Base-by-base conservation (phyloP, 352 stramenopile species). In the Phytophthora brassicae region DNA sequence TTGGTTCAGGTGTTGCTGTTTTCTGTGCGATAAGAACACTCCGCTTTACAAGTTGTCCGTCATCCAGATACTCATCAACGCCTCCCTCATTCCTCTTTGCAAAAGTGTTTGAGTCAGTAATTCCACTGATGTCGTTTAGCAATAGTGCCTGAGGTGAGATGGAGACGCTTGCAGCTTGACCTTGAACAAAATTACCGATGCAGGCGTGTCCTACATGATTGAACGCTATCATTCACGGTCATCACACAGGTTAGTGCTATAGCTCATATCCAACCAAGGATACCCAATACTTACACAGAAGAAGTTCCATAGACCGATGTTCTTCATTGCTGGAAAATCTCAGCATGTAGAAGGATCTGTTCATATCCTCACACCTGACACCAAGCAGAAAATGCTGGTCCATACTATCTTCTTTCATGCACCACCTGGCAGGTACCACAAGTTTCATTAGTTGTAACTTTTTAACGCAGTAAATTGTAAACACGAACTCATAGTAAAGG, bases 311-410 rank as follows among this genome's bases (percentile, higher is more conserved):
- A 2, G 70, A 70, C 8, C 60, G 46, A 13, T 70, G 59, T 13
- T 68, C 31, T 11, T 54, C 33, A 3, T n/a, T 54, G n/a, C 70
- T 60, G 36, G 61, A 72, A 63, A 90, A 75, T 7, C 55, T 66
- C 4, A 91, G 42, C 31, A 91, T 45, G 45, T 80, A 84, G 45
- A 84, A 84, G 11, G 74, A 87, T 2, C 69, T 64, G 4, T 77
- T 66, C 12, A 36, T 38, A 45, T 89, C 74, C 2, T 60, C 64
- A 55, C 82, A 89, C 11, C 68, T 66, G 12, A 91, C 68, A 9
- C 64, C 67, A 0, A 86, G 20, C 6, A 80, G 44, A 39, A 65
- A 68, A 2, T 51, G 51, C 26, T 74, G 66, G 16, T 62, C 53
- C 8, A 59, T 22, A 14, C n/a, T 64, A 38, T 74, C 54, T 44